Evolutionary conservation across 345 rosid species (phyloP).

Genomic region (Microcos paniculata): DNA sequence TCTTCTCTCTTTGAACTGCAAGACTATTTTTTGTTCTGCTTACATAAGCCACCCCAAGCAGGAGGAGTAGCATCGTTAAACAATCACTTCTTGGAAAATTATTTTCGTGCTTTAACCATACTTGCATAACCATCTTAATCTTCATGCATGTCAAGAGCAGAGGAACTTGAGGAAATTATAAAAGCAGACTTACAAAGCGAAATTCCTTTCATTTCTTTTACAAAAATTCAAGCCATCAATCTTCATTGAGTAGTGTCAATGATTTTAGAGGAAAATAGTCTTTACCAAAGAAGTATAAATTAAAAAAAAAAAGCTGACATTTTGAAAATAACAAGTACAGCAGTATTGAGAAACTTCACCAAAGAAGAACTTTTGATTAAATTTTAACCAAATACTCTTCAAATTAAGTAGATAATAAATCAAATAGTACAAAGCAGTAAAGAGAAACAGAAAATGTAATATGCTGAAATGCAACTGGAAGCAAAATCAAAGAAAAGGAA

Average conservation of each 20-base stretch:
- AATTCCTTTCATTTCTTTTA: not conserved
- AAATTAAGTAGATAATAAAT: not conserved
- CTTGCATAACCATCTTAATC: not conserved
- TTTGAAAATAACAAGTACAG: not conserved
- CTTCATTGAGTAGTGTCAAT: not conserved
- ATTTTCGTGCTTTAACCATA: not conserved
- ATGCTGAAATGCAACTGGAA: not conserved
- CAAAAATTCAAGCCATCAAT: not conserved
- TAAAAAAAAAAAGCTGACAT: not conserved
- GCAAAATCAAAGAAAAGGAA: not conserved
- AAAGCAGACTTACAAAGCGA: not conserved
- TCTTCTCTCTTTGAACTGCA: too few relatives aligned
- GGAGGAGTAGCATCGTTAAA: not conserved
- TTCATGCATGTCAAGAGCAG: not conserved
- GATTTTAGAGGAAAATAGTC: not conserved
- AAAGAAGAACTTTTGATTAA: not conserved
- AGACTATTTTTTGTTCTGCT: too few relatives aligned
- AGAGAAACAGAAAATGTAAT: not conserved
- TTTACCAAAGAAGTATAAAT: too few relatives aligned
- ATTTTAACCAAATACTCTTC: not conserved
- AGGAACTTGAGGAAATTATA: not conserved
- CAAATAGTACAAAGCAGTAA: not conserved
- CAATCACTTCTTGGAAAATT: not conserved
- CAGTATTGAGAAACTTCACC: not conserved
- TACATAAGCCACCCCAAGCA: too few relatives aligned